Evolutionary conservation across 2,329 filamentous ascomycete genomes (phyloP).

Genomic region (Fusarium nurragi): DNA sequence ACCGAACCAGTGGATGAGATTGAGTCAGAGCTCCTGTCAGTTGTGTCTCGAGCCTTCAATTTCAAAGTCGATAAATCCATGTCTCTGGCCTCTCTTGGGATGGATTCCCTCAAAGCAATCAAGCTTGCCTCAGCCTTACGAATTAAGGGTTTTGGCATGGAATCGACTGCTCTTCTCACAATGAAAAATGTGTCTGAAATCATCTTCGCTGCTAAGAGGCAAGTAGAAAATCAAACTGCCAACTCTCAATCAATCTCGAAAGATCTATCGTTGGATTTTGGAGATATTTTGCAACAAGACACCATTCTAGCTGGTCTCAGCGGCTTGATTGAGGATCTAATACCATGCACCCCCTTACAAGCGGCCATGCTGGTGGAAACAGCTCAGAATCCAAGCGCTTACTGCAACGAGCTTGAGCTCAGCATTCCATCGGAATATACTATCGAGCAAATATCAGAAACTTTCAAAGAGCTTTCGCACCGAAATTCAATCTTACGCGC

Average conservation of each 20-base stretch:
- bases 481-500: slow-evolving; percentile 76
- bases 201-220: slow-evolving; percentile 25
- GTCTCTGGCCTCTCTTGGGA: slow-evolving; percentile 62
- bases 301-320: slow-evolving; percentile 25
- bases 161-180: slow-evolving; percentile 69
- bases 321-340: slow-evolving; percentile 53
- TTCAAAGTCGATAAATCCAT: slow-evolving; percentile 50
- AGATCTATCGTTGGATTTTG: slow-evolving; percentile 30
- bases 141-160: slow-evolving; percentile 61
- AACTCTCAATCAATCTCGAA: slow-evolving; percentile 1
- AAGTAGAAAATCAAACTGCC: neutral
- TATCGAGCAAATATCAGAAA: slow-evolving; percentile 54
- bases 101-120: slow-evolving; percentile 68
- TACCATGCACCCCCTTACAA: slow-evolving; percentile 78
- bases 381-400: slow-evolving; percentile 64
- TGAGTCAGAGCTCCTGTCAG: slow-evolving; percentile 49
- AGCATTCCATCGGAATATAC: slow-evolving; percentile 56
- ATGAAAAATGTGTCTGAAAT: slow-evolving; percentile 56
- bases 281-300: slow-evolving; percentile 29
- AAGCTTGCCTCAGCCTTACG: slow-evolving; percentile 71
- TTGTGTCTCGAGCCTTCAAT: slow-evolving; percentile 55
- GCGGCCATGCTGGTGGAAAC: slow-evolving; percentile 84
- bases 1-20: slow-evolving; percentile 33
- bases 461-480: slow-evolving; percentile 60
- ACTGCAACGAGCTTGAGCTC: slow-evolving; percentile 82